phyloP scores from a whole-genome alignment of 2,329 filamentous ascomycete species.

The Aspergillaceae sp. region DNA sequence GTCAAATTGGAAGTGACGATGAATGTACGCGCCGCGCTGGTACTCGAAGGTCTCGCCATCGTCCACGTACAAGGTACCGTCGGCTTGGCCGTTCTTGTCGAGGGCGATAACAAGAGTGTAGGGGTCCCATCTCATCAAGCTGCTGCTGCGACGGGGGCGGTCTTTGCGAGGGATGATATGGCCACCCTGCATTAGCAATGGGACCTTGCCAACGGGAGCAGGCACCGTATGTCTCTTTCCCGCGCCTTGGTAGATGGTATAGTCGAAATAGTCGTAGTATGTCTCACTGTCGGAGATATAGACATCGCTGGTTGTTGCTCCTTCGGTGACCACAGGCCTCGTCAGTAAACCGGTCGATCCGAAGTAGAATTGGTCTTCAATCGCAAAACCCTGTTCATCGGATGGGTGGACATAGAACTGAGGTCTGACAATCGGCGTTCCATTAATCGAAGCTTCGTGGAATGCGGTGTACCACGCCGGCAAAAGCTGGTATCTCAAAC shows the following conservation, averaged over 20 bases:
- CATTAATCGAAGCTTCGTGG: conserved; percentile 73
- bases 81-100: conserved; percentile 59
- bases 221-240: conserved; percentile 61
- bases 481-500: conserved; percentile 79
- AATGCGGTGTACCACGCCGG: conserved; percentile 97
- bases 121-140: conserved; percentile 87
- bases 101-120: conserved; percentile 82
- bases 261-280: conserved; percentile 95
- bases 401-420: conserved; percentile 87
- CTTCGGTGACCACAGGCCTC: conserved; percentile 79
- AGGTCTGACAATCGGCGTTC: conserved; percentile 78
- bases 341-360: conserved; percentile 82
- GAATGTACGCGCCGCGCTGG: conserved; percentile 75
- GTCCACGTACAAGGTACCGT: conserved; percentile 80
- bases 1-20: conserved; percentile 65
- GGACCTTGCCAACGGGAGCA: conserved; percentile 77
- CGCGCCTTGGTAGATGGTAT: conserved; percentile 62
- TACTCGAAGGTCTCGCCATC: conserved; percentile 92
- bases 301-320: conserved; percentile 62
- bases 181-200: conserved; percentile 84
- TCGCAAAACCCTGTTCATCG: conserved; percentile 75
- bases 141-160: conserved; percentile 71
- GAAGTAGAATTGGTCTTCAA: conserved; percentile 91
- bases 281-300: conserved; percentile 82
- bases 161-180: conserved; percentile 89